A percentile compares a stretch with the other conserved stretches of the same genome.
These are phyloP conservation scores for Apiospora kogelbergensis DNA, from an alignment of 2,329 filamentous ascomycete genomes.

Conservation along the genomic window DNA sequence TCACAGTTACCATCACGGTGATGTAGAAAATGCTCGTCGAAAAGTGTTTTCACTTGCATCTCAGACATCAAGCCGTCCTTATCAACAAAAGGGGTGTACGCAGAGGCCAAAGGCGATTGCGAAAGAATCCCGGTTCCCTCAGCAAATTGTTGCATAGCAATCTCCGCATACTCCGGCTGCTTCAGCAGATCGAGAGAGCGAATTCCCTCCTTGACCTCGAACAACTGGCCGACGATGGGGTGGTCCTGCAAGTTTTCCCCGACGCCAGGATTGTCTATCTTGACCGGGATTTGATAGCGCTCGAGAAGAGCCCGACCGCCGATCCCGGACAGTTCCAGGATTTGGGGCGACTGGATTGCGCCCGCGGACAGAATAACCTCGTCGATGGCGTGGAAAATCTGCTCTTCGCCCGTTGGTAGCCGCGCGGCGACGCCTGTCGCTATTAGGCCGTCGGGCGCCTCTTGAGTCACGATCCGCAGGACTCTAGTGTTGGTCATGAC, in stretches of 20 bases:
- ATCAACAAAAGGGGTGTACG: conserved; percentile 35
- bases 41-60: conserved; percentile 24
- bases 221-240: conserved; percentile 33
- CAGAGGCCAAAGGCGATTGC: conserved; percentile 38
- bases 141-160: conserved; percentile 35
- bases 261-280: conserved; percentile 43
- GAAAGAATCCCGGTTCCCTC: conserved; percentile 35
- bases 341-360: conserved; percentile 35
- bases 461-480: conserved; percentile 31
- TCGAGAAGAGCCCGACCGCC: conserved; percentile 40
- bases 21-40: conserved; percentile 22
- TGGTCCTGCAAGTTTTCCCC: conserved; percentile 49
- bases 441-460: conserved; percentile 21
- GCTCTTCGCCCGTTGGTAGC: conserved; percentile 22
- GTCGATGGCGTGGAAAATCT: conserved; percentile 15
- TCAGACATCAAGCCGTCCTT: conserved; percentile 23
- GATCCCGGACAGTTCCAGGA: conserved; percentile 37
- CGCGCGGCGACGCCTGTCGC: conserved; percentile 33
- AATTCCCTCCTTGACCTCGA: conserved; percentile 30
- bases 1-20: neutral
- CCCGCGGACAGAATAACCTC: conserved; percentile 45
- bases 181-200: conserved; percentile 24
- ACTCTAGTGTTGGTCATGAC: conserved; percentile 35
- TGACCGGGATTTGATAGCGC: conserved; percentile 35
- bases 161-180: conserved; percentile 31